Conservation (phyloP, 2,329 filamentous ascomycete genomes). For the Clonostachys byssicola region DNA sequence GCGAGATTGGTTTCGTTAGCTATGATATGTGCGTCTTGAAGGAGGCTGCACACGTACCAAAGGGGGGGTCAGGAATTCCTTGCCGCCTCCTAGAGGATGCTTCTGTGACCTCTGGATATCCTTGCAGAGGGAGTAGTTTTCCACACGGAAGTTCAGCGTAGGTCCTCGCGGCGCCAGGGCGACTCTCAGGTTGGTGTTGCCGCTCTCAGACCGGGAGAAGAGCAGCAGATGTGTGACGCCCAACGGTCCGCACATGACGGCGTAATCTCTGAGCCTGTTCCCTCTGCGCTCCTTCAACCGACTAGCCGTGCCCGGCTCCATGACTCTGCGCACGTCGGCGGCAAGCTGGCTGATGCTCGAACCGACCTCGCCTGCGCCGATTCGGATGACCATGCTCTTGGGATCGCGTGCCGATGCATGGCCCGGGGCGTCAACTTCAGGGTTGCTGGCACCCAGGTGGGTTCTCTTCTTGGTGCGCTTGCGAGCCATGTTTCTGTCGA, state of each 20-base stretch:
- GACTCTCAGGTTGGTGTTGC: conserved; percentile 89
- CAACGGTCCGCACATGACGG: conserved; percentile 90
- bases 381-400: conserved; percentile 98
- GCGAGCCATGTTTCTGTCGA: conserved; percentile 61
- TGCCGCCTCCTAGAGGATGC: conserved; percentile 75
- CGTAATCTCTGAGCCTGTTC: conserved; percentile 88
- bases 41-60: conserved; percentile 46
- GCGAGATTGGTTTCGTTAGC: conserved; percentile 10
- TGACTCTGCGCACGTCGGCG: conserved; percentile 84
- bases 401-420: conserved; percentile 67
- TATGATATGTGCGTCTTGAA: too few species aligned
- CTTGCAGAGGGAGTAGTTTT: conserved; percentile 91
- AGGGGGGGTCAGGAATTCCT: conserved; percentile 82
- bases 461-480: conserved; percentile 85
- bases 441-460: conserved; percentile 65
- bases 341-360: conserved; percentile 88
- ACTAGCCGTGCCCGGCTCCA: conserved; percentile 92
- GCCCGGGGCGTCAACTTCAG: conserved; percentile 50
- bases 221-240: conserved; percentile 90
- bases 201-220: conserved; percentile 83
- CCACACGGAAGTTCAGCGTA: conserved; percentile 89
- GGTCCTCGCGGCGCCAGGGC: conserved; percentile 86
- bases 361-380: conserved; percentile 90
- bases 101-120: conserved; percentile 83
- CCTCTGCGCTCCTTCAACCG: conserved; percentile 84